Conservation (phyloP, 345 rosid species). For the Balakata baccata region DNA sequence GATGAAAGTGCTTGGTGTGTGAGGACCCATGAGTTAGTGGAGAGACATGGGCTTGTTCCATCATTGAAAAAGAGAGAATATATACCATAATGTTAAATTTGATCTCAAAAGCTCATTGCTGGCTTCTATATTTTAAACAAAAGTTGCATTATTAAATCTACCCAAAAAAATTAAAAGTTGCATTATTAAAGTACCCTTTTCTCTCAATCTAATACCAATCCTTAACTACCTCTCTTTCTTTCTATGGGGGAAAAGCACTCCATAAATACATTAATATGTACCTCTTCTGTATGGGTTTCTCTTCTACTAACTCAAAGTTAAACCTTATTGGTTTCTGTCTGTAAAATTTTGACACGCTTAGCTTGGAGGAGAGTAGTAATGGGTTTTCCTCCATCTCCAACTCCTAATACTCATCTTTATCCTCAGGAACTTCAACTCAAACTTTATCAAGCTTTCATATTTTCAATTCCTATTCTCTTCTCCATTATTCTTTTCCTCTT, state of each 20-base stretch:
- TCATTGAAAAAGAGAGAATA: slow-evolving; percentile 33
- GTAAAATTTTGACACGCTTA: neutral
- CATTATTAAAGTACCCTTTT: slow-evolving; percentile 18
- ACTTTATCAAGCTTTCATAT: slow-evolving; percentile 93
- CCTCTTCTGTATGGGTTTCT: neutral
- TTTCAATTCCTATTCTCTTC: slow-evolving; percentile 90
- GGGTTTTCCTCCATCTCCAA: slow-evolving; percentile 62
- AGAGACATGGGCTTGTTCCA: slow-evolving; percentile 43
- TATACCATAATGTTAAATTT: slow-evolving; percentile 26
- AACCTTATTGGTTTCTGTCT: neutral
- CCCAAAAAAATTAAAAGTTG: no score
- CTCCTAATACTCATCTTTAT: slow-evolving; percentile 60
- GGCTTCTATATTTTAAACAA: slow-evolving; percentile 23
- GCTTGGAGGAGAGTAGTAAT: slow-evolving; percentile 29
- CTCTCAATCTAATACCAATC: slow-evolving; percentile 9
- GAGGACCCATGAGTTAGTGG: slow-evolving; percentile 50
- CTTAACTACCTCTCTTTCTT: slow-evolving; percentile 14
- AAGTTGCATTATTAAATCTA: slow-evolving; percentile 12
- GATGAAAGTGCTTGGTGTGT: slow-evolving; percentile 23
- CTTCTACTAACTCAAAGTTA: neutral
- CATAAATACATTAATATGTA: slow-evolving; percentile 12
- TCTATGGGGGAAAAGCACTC: neutral
- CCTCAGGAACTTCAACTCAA: slow-evolving; percentile 85
- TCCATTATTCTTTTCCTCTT: slow-evolving; percentile 80
- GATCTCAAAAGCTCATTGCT: slow-evolving; percentile 26